Percentiles rank a stretch among this genome's conserved stretches.
phyloP scores from a whole-genome alignment of 2,329 filamentous ascomycete genomes.

The Epichloe festucae region DNA sequence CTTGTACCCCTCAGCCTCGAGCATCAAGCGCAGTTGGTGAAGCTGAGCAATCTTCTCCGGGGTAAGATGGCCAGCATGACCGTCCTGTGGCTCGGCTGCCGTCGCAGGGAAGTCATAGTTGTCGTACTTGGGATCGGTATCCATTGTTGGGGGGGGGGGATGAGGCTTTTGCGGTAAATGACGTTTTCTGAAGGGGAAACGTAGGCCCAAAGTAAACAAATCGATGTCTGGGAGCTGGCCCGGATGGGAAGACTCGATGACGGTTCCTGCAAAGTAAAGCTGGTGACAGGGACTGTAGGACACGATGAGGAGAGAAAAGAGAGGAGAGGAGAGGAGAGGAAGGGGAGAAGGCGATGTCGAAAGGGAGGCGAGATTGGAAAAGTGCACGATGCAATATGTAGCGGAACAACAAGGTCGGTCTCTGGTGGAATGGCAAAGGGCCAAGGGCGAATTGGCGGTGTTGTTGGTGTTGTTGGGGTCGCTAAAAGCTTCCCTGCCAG shows the following conservation, averaged over 20 bases:
- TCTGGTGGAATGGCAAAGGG: not conserved
- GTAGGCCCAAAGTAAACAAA: not conserved
- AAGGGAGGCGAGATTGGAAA: not conserved
- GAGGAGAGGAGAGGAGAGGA: not conserved
- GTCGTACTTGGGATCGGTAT: slow-evolving; percentile 83
- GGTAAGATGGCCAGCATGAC: slow-evolving; percentile 81
- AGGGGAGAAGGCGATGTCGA: not conserved
- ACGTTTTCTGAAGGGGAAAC: not conserved
- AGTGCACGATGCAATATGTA: not conserved
- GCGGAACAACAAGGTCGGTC: not conserved
- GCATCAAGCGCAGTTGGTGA: slow-evolving; percentile 66
- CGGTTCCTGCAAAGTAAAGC: not conserved
- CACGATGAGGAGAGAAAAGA: not conserved
- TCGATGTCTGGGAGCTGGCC: not conserved
- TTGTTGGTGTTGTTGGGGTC: not conserved
- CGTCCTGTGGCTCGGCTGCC: slow-evolving; percentile 54
- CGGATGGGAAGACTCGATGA: not conserved
- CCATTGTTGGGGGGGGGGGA: slow-evolving; percentile 26
- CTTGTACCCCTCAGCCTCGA: slow-evolving; percentile 72
- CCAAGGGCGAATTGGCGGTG: not conserved
- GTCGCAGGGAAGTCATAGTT: slow-evolving; percentile 85
- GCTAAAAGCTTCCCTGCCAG: not conserved
- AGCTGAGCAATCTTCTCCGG: slow-evolving; percentile 82
- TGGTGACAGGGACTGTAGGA: not conserved
- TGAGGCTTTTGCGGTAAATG: not conserved